Evolutionary conservation across 2,329 filamentous ascomycete species (phyloP), one percentile per base, ranked within the genome.

Genomic region (Fusarium pseudograminearum): DNA sequence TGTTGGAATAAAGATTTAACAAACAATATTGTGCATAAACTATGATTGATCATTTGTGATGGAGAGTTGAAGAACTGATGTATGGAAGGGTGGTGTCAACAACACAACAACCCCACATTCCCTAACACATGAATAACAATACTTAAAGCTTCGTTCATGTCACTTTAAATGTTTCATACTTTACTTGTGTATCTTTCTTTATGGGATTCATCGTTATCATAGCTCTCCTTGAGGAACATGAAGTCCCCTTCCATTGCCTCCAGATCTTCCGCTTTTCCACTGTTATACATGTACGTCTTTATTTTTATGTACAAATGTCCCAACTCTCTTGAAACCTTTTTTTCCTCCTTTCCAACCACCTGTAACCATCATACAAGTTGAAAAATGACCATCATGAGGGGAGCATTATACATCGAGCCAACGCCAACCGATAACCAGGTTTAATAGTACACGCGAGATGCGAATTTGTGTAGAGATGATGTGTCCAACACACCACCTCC

Each of bases 371-470:
- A 65, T 65, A 65, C 61, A 65, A 65, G 51, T 45, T 65, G 52
- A 60, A 62, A 66, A 61, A 51, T 30, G 68, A 76, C 70, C 74
- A 76, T 83, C 80, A 76, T 83, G 81, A 83, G 80, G 77, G 80
- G 81, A 83, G 81, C 80, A 82, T 82, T 80, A 81, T 80, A 82
- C 79, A 81, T 70, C 72, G 69, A 77, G 69, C 76, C 74, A 79
- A 80, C 79, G 77, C 78, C 79, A 69, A 74, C 72, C 72, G 56
- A 67, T 69, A 70, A 67, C 69, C 45, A 45, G 67, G 67, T 67
- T 72, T 80, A 77, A 70, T 79, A 74, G 57, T 79, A 80, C 78
- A 79, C 71, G 71, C 61, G 60, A 71, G 62, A 61, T 67, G 73
- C 61, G 52, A 62, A 38, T 65, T 48, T 36, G 42, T 45, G 31